A percentile compares a stretch with the other conserved stretches of the same genome.
These are phyloP conservation scores for Vitis amurensis DNA, from an alignment of 164 flowering plant genomes.

Conservation along the genomic window DNA sequence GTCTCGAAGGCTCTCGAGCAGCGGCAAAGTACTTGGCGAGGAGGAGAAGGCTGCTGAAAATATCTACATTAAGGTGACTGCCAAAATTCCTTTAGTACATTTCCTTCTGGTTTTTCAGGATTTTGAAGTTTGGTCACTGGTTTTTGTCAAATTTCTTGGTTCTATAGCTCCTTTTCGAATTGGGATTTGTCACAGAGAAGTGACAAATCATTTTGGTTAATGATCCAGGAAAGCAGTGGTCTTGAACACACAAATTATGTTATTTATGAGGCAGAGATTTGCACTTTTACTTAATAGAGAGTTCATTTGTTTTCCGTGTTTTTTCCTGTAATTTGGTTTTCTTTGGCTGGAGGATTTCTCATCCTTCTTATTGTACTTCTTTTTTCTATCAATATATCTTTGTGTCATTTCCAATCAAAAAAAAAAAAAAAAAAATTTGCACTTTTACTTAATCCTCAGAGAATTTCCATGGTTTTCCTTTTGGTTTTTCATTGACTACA, in stretches of 20 bases:
- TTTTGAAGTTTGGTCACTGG: background rate
- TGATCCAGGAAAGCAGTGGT: background rate
- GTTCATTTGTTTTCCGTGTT: too few species aligned
- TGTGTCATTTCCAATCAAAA: too few species aligned
- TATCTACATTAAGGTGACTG: slow-evolving; percentile 76
- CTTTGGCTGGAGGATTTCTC: too few species aligned
- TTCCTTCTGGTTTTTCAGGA: background rate
- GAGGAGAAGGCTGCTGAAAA: slow-evolving; percentile 98
- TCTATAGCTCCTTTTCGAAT: background rate
- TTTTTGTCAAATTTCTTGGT: background rate
- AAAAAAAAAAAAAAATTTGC: too few species aligned
- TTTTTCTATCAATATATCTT: too few species aligned
- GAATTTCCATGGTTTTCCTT: too few species aligned
- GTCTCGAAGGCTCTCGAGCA: slow-evolving; percentile 67
- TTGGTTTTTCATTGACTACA: too few species aligned
- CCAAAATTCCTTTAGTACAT: background rate
- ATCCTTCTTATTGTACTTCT: too few species aligned
- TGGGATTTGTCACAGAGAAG: background rate
- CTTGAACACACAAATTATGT: background rate
- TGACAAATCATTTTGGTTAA: background rate
- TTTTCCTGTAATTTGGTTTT: too few species aligned
- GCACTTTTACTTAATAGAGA: too few species aligned
- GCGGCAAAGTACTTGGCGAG: slow-evolving; percentile 73
- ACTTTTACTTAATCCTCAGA: too few species aligned
- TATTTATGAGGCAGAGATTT: too few species aligned